phyloP scores from a whole-genome alignment of 169 alveolate genomes.

The Eimeria praecox region DNA sequence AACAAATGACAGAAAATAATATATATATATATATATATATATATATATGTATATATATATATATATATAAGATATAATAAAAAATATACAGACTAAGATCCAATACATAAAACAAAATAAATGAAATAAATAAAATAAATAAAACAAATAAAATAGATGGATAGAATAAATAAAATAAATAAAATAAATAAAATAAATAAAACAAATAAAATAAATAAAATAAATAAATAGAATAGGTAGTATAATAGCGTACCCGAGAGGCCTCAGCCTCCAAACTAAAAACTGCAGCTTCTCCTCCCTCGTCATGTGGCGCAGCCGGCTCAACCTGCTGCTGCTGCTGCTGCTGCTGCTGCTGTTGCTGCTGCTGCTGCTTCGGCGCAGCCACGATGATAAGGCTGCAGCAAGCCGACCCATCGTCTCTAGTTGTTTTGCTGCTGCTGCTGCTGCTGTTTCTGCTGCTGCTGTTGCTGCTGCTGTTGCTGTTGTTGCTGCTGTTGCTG shows the following conservation, averaged over 20 bases:
- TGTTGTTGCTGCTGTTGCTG: neutral
- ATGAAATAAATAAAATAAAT: too few species aligned
- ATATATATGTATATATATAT: too few species aligned
- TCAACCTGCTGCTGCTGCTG: neutral
- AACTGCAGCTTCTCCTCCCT: neutral
- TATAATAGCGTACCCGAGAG: conserved; percentile 14
- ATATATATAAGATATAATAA: too few species aligned
- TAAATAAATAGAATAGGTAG: neutral
- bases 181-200: neutral
- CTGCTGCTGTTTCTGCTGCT: conserved; percentile 18
- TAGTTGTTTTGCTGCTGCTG: conserved; percentile 14
- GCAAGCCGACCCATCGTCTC: conserved; percentile 5
- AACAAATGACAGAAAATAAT: neutral
- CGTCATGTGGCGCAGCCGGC: neutral
- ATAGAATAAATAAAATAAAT: too few species aligned
- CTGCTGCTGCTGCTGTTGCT: too few species aligned
- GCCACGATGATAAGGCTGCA: neutral
- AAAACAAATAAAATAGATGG: too few species aligned
- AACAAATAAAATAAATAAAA: neutral
- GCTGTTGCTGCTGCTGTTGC: neutral
- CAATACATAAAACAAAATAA: too few species aligned
- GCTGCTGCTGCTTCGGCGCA: neutral
- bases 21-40: too few species aligned
- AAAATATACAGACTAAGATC: too few species aligned
- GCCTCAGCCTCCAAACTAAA: conserved; percentile 12